A percentile compares a stretch with the other conserved stretches of the same genome.
phyloP scores from a whole-genome alignment of 495 filamentous ascomycete genomes.

The Copromyces sp. region DNA sequence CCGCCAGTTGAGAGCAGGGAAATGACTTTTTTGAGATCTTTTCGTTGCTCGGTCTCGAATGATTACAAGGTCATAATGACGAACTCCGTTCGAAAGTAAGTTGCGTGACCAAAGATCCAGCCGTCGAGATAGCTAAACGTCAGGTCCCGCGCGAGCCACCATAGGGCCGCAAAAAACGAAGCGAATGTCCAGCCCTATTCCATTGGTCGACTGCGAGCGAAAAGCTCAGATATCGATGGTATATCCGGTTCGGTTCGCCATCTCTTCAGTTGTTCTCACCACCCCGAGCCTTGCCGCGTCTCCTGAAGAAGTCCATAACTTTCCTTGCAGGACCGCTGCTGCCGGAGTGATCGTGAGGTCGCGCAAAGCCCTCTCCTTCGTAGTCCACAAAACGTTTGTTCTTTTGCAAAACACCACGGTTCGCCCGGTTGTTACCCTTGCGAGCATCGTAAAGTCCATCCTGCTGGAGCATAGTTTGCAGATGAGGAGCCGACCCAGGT shows the following conservation, averaged over 20 bases:
- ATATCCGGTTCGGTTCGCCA: not conserved
- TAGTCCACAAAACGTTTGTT: constrained; percentile 76
- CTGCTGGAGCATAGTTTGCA: constrained; percentile 20
- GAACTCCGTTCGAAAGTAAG: not conserved
- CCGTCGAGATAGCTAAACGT: not conserved
- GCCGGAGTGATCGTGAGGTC: constrained; percentile 57
- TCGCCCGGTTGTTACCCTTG: constrained; percentile 14
- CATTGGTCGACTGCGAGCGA: not conserved
- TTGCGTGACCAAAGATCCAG: not conserved
- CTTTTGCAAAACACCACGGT: constrained; percentile 61
- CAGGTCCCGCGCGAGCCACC: not conserved
- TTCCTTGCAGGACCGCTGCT: constrained; percentile 76
- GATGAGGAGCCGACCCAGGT: constrained; percentile 24
- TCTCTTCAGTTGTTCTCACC: constrained; percentile 34
- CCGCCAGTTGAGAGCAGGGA: not conserved
- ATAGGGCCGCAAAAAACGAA: not conserved
- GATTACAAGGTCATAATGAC: not conserved
- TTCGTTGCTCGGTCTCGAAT: not conserved
- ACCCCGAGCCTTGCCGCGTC: constrained; percentile 66
- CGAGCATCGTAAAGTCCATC: constrained; percentile 13
- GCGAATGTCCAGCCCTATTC: not conserved
- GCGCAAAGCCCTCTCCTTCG: constrained; percentile 66
- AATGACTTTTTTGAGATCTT: not conserved
- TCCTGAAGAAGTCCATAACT: constrained; percentile 97
- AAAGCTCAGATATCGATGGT: not conserved